Evolutionary conservation across 2,329 filamentous ascomycete species (phyloP), one percentile per base, ranked within the genome.

Genomic region (Exutisphaerella laricina): DNA sequence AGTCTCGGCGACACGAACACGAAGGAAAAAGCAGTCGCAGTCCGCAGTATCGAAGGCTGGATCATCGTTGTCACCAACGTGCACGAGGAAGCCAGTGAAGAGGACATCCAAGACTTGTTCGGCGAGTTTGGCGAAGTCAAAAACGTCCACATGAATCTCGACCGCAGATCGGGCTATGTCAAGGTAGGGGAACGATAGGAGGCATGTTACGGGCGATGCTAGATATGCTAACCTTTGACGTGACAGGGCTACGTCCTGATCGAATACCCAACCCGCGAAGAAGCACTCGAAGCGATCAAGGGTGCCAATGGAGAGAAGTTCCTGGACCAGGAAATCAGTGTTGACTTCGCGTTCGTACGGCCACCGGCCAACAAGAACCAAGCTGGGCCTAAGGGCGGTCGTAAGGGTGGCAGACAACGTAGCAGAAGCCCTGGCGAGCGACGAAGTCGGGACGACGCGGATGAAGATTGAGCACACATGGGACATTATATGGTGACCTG

Each of bases 21-120:
- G 5, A 77, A 79, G 57, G 73, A 76, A 26, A 83, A 84, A 62
- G 85, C 85, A 42, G 87, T 82, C 1, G 86, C 86, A 17, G 86
- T 92, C 46, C 85, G 86, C 58, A 88, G 84, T 42, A 89, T 92
- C 60, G 86, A 92, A 68, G 86, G 87, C 56, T 92, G 87, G 87
- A 92, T 92, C 66, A 74, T 92, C 59, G 80, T 88, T 50, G 85
- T 86, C 53, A 89, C 85, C 39, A 92, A 92, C 60, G 83, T 92
- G 23, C 86, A 92, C 69, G 86, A 92, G 62, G 86, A 92, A 66
- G 85, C 86, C 37, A 84, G 83, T 56, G 86, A 92, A 68, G 86
- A 92, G 70, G 82, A 85, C 33, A 65, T 92, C 43, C 84, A 84
- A 58, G 87, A 92, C 64, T 75, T 80, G 64, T 92, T 92, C 64